Conservation (phyloP, 192 early-diverging fungal species). For the Backusella circina region DNA sequence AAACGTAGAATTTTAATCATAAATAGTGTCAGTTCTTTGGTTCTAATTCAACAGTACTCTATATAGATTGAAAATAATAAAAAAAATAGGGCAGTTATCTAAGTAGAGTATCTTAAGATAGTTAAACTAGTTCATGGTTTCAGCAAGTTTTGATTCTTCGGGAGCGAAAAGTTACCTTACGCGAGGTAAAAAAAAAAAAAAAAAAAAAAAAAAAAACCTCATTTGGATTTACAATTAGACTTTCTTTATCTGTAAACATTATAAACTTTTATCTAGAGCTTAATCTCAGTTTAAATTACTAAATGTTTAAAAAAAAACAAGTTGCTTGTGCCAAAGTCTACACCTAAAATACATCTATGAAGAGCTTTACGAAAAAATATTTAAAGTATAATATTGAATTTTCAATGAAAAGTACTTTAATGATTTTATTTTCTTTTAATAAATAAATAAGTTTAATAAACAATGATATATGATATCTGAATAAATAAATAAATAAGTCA, state of each 20-base stretch:
- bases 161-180: background rate
- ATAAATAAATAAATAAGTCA: no score
- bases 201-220: background rate
- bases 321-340: background rate
- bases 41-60: background rate
- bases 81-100: background rate
- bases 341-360: background rate
- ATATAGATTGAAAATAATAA: background rate
- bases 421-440: background rate
- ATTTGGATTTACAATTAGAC: no score
- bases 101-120: background rate
- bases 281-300: no score
- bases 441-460: background rate
- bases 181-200: background rate
- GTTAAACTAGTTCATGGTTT: background rate
- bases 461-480: no score
- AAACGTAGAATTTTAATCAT: background rate
- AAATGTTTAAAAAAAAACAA: background rate
- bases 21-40: background rate
- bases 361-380: background rate
- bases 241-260: no score
- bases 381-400: background rate
- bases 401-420: background rate
- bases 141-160: background rate
- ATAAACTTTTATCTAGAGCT: no score